Percentiles rank a stretch among this genome's conserved stretches.
These are phyloP conservation scores for Diaporthe amygdali DNA, from an alignment of 2,329 filamentous ascomycete species.

Conservation along the genomic window DNA sequence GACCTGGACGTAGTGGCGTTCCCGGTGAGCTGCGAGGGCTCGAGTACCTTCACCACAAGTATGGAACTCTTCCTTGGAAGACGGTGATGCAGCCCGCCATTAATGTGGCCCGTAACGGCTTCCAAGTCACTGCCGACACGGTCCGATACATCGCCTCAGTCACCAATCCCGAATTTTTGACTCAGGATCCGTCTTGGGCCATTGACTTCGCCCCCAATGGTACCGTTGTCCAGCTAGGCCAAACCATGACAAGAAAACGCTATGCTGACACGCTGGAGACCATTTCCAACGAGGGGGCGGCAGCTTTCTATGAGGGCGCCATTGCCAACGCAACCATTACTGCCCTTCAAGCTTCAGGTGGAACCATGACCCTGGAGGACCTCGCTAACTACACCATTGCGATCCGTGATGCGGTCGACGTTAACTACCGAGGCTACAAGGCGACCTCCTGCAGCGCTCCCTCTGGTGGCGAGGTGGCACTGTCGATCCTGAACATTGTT, in stretches of 20 bases:
- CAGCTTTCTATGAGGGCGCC: slow-evolving; percentile 73
- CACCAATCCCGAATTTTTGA: slow-evolving; percentile 65
- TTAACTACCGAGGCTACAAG: slow-evolving; percentile 73
- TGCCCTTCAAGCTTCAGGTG: slow-evolving; percentile 66
- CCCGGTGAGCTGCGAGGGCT: slow-evolving; percentile 76
- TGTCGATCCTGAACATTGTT: slow-evolving; percentile 77
- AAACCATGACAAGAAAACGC: slow-evolving; percentile 75
- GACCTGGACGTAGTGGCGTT: slow-evolving; percentile 53
- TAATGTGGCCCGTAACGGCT: slow-evolving; percentile 74
- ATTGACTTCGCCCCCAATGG: slow-evolving; percentile 85
- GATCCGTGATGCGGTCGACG: slow-evolving; percentile 63
- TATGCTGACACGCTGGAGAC: slow-evolving; percentile 76
- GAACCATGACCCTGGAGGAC: slow-evolving; percentile 79
- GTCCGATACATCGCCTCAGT: slow-evolving; percentile 69
- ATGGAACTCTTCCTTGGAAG: slow-evolving; percentile 69
- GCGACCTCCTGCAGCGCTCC: slow-evolving; percentile 73
- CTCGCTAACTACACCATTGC: slow-evolving; percentile 74
- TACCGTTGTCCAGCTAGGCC: slow-evolving; percentile 66
- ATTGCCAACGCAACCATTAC: slow-evolving; percentile 74
- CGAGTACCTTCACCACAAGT: slow-evolving; percentile 73
- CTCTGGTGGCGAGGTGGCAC: slow-evolving; percentile 73
- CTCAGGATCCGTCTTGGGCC: slow-evolving; percentile 76
- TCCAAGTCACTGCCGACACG: slow-evolving; percentile 73
- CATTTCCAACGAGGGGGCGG: slow-evolving; percentile 68
- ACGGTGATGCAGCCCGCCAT: slow-evolving; percentile 73